phyloP scores from a whole-genome alignment of 495 filamentous ascomycete genomes.

The Achaetomiella virescens region DNA sequence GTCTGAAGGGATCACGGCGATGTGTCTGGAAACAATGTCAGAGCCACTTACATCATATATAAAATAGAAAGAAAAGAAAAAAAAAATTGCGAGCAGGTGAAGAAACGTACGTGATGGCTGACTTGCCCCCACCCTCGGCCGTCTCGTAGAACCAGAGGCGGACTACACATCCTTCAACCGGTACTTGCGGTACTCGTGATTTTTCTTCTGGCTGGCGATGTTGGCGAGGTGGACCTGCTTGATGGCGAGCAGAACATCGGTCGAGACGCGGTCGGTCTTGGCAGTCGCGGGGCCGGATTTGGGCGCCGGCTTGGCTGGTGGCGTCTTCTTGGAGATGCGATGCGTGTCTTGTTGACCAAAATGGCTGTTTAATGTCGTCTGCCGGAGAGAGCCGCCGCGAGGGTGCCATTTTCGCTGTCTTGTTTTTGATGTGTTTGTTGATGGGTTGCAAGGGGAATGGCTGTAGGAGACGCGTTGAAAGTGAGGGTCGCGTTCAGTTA shows the following conservation, averaged over 20 bases:
- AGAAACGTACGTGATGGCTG: constrained; percentile 1
- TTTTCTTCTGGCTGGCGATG: constrained; percentile 6
- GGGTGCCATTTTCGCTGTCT: too few relatives aligned
- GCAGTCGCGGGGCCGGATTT: not conserved
- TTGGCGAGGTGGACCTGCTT: constrained; percentile 4
- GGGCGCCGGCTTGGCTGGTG: not conserved
- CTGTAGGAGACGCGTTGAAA: too few relatives aligned
- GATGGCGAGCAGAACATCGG: constrained; percentile 5
- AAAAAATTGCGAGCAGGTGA: not conserved
- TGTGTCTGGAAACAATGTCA: too few relatives aligned
- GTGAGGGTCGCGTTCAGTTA: too few relatives aligned
- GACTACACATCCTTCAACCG: not conserved
- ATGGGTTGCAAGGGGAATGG: too few relatives aligned
- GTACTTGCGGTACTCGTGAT: constrained; percentile 10
- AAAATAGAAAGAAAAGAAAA: not conserved
- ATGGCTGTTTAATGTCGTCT: too few relatives aligned
- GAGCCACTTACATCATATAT: too few relatives aligned
- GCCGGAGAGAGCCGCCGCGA: too few relatives aligned
- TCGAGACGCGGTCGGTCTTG: not conserved
- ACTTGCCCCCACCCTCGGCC: not conserved
- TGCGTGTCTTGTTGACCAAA: not conserved
- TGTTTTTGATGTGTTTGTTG: too few relatives aligned
- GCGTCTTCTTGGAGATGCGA: not conserved
- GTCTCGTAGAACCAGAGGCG: constrained; percentile 8
- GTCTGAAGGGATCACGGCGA: constrained; percentile 16